Conservation (phyloP, 352 stramenopile genomes). For the Pythium periplocum region DNA sequence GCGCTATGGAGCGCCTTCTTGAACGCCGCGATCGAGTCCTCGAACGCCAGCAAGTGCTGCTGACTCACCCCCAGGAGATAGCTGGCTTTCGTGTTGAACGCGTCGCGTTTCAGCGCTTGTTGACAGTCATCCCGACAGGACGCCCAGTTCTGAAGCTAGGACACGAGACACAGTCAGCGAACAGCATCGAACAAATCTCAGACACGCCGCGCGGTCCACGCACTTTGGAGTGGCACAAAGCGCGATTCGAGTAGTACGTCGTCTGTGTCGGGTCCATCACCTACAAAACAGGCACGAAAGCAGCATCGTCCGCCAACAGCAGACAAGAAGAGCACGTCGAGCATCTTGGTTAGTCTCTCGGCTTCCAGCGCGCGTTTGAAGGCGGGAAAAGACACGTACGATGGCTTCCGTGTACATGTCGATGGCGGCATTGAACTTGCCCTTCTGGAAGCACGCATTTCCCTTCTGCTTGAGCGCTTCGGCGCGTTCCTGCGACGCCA, state of each 20-base stretch:
- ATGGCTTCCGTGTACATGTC: slow-evolving; percentile 87
- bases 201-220: not conserved
- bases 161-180: slow-evolving; percentile 2
- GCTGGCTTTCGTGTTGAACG: slow-evolving; percentile 67
- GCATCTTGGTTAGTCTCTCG: too few species aligned
- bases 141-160: slow-evolving; percentile 55
- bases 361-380: too few species aligned
- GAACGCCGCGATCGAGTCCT: slow-evolving; percentile 46
- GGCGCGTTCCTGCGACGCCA: slow-evolving; percentile 39
- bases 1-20: slow-evolving; percentile 39
- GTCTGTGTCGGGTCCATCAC: slow-evolving; percentile 49
- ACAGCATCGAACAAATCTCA: not conserved
- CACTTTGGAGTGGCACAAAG: slow-evolving; percentile 67
- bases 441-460: slow-evolving; percentile 78
- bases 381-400: slow-evolving; percentile 24
- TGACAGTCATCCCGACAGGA: slow-evolving; percentile 61
- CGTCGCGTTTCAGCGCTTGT: slow-evolving; percentile 44
- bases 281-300: slow-evolving; percentile 13
- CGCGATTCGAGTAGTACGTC: slow-evolving; percentile 80
- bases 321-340: too few species aligned
- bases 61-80: slow-evolving; percentile 70
- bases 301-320: too few species aligned
- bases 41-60: slow-evolving; percentile 40
- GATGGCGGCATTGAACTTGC: slow-evolving; percentile 71
- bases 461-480: slow-evolving; percentile 75